Evolutionary conservation across 2,329 filamentous ascomycete genomes (phyloP), one percentile per base, ranked within the genome.

Genomic region (Beauveria sp.): DNA sequence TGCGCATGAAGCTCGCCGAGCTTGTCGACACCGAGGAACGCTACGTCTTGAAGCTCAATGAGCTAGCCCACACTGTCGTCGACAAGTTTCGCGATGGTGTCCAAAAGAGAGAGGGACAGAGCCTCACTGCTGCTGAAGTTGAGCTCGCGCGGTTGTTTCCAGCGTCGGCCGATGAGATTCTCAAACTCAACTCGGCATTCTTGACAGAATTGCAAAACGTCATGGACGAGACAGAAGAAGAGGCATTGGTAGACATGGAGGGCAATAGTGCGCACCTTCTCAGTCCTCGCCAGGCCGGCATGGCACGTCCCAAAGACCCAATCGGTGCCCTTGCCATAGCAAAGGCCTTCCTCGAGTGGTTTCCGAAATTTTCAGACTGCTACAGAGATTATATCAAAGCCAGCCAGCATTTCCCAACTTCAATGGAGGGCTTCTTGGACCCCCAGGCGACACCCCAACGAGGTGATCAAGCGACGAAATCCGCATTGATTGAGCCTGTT

Each of bases 381-480:
- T 99, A 99, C 72, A 88, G 91, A 66, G 88, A 96, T 66, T 99
- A 98, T 73, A 95, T 99, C 73, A 87, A 87, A 67, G 88, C 91
- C 12, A 96, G 96, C 72, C 90, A 92, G 65, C 85, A 91, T 63
- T 96, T 97, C 67, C 89, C 92, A 0, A 86, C 89, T 60, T 82
- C 93, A 18, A 83, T 98, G 60, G 91, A 89, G 67, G 81, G 82
- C 1, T 91, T 96, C 67, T 81, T 95, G 64, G 89, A 91, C 68
- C 86, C 86, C 61, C 87, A 89, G 64, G 93, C 92, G 2, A 93
- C 50, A 10, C 50, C 50, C 10, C 58, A 60, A n/a, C 53, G 53
- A 9, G 93, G 95, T 60, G 95, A 98, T 72, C 95, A 99, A 75
- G 85, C 87, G 62, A 83, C 98, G 59, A 92, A 91, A 54, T 98